phyloP scores from a whole-genome alignment of 2,329 filamentous ascomycete genomes.

The Verticillium nonalfalfae region DNA sequence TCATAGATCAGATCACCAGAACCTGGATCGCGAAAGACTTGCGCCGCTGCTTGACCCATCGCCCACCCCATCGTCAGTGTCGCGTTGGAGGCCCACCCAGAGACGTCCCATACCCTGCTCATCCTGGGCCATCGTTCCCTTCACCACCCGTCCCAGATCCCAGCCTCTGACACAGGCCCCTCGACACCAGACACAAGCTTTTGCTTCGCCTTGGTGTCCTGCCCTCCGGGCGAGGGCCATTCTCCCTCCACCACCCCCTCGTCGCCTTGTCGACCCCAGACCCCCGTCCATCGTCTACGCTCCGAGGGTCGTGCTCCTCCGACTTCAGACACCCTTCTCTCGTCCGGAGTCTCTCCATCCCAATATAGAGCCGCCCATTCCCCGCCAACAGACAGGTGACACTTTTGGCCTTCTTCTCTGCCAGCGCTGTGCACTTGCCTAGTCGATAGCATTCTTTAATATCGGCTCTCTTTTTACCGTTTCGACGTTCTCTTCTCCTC shows the following conservation, averaged over 20 bases:
- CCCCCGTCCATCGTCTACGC: background rate
- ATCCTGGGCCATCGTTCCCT: conserved; percentile 21
- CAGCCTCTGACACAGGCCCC: background rate
- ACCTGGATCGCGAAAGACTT: conserved; percentile 37
- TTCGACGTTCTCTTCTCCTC: conserved; percentile 19
- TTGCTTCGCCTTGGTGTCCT: conserved; percentile 22
- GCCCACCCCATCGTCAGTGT: background rate
- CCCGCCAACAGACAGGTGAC: background rate
- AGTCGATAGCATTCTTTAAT: conserved; percentile 47
- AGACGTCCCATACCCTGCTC: conserved; percentile 31
- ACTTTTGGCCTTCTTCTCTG: conserved; percentile 2
- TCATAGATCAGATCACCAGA: conserved; percentile 44
- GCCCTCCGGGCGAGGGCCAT: conserved; percentile 29
- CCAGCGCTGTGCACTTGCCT: conserved; percentile 44
- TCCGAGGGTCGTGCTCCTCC: background rate
- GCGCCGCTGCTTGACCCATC: conserved; percentile 14
- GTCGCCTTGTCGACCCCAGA: conserved; percentile 6
- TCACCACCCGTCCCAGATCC: conserved; percentile 20
- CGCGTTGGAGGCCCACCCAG: conserved; percentile 19
- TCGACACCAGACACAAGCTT: conserved; percentile 10
- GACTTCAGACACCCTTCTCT: conserved; percentile 4
- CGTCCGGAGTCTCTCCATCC: conserved; percentile 1
- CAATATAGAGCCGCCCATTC: background rate
- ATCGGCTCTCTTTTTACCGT: conserved; percentile 30
- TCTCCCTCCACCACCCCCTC: conserved; percentile 1